A percentile compares a stretch with the other conserved stretches of the same genome.
phyloP scores from a whole-genome alignment of 805 yeast genomes.

The Ogataea nonfermentans region DNA sequence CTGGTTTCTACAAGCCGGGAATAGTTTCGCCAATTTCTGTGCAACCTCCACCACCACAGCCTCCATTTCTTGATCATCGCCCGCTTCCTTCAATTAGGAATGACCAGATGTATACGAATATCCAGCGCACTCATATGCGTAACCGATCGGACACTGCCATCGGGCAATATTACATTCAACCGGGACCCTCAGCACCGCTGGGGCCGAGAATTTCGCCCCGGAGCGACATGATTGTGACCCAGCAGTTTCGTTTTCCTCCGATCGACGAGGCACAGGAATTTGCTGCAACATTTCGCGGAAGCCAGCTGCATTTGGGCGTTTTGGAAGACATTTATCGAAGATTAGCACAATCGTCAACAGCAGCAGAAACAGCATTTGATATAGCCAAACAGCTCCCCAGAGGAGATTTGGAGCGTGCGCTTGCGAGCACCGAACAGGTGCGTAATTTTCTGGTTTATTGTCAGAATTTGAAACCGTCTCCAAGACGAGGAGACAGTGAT shows the following conservation, averaged over 20 bases:
- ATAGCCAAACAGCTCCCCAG: not conserved
- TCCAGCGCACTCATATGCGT: too few species aligned
- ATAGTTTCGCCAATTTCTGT: conserved; percentile 2
- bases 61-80: too few species aligned
- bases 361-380: not conserved
- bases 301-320: not conserved
- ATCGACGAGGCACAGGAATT: not conserved
- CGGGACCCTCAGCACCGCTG: not conserved
- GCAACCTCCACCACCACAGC: too few species aligned
- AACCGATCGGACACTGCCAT: not conserved
- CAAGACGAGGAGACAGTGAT: not conserved
- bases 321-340: not conserved
- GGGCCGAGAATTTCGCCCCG: not conserved
- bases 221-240: conserved; percentile 1
- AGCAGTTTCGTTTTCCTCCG: conserved; percentile 9
- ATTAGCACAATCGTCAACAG: not conserved
- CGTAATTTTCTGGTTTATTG: not conserved
- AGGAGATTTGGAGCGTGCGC: conserved; percentile 1
- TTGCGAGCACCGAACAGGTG: conserved; percentile 2
- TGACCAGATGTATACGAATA: too few species aligned
- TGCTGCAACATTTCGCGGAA: not conserved
- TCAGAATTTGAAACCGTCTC: not conserved
- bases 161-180: not conserved
- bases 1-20: not conserved
- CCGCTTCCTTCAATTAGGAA: too few species aligned